Conservation (phyloP, 306 rosid genomes). For the Acacia melanoxylon region DNA sequence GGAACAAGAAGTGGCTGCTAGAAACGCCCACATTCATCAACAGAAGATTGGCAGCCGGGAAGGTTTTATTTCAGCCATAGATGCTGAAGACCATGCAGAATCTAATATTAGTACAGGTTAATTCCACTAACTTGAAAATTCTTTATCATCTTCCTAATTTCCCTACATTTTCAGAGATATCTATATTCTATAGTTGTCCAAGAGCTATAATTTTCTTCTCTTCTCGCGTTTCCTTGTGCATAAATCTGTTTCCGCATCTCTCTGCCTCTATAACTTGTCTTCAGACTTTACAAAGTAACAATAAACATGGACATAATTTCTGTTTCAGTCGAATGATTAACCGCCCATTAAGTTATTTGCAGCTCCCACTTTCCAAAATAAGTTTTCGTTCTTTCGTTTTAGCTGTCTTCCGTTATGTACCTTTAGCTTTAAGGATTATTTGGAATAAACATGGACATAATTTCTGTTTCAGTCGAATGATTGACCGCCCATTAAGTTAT, state of each 20-base stretch:
- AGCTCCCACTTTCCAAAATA: neutral
- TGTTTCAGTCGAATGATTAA: neutral
- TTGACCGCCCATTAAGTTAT: neutral
- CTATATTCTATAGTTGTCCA: neutral
- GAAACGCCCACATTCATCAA: slow-evolving; percentile 80
- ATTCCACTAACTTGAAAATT: slow-evolving; percentile 13
- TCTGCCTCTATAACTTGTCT: neutral
- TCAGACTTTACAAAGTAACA: neutral
- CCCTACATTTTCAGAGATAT: neutral
- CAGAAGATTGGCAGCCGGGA: slow-evolving; percentile 53
- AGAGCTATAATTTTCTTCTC: neutral
- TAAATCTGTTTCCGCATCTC: neutral
- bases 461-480: neutral
- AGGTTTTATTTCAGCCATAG: slow-evolving; percentile 33
- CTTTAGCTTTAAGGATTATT: neutral
- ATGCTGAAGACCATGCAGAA: slow-evolving; percentile 45
- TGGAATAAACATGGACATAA: neutral
- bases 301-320: neutral
- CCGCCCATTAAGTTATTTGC: neutral
- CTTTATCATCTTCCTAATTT: slow-evolving; percentile 21
- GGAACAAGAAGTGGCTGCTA: slow-evolving; percentile 80
- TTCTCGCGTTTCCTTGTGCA: neutral
- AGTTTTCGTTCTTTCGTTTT: neutral
- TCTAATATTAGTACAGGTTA: slow-evolving; percentile 67
- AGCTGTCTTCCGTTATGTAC: neutral